These are phyloP conservation scores for Lavandula angustifolia DNA, from an alignment of 257 asterid species.

Conservation along the genomic window DNA sequence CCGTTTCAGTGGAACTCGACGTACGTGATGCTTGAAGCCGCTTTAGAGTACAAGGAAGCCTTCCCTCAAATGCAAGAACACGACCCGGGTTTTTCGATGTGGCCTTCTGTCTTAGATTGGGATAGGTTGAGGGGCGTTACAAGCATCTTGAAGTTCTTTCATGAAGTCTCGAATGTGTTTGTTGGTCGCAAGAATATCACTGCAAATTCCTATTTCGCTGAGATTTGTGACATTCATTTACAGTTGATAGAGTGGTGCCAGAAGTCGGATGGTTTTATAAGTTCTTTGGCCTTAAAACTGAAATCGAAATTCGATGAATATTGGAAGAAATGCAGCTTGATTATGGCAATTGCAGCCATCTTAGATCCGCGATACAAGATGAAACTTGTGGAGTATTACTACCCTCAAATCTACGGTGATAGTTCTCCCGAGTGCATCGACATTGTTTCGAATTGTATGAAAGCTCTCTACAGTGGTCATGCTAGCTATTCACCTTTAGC, in stretches of 20 bases:
- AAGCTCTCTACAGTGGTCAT: constrained; percentile 80
- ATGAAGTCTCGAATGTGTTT: constrained; percentile 71
- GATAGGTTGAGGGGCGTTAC: constrained; percentile 66
- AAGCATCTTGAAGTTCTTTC: constrained; percentile 73
- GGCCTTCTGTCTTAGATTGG: constrained; percentile 73
- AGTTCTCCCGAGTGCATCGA: constrained; percentile 63
- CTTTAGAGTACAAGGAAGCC: constrained; percentile 70
- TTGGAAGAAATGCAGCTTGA: constrained; percentile 98
- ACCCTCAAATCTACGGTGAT: constrained; percentile 75
- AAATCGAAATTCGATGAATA: constrained; percentile 83
- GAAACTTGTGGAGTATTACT: constrained; percentile 85
- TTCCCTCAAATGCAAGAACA: constrained; percentile 75
- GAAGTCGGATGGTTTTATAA: constrained; percentile 75
- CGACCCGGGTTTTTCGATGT: constrained; percentile 54
- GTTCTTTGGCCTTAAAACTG: constrained; percentile 79
- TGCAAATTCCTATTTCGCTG: constrained; percentile 73
- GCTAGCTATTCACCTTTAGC: constrained; percentile 65
- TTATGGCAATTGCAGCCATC: constrained; percentile 92
- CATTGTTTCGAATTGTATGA: constrained; percentile 84
- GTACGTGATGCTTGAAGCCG: constrained; percentile 75
- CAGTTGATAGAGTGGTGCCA: constrained; percentile 92
- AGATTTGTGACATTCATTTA: constrained; percentile 88
- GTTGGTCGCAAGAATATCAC: constrained; percentile 67
- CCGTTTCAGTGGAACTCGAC: constrained; percentile 80
- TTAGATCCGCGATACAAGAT: constrained; percentile 88